Evolutionary conservation across 2,329 filamentous ascomycete genomes (phyloP).

Genomic region (Penicillium glabrum): DNA sequence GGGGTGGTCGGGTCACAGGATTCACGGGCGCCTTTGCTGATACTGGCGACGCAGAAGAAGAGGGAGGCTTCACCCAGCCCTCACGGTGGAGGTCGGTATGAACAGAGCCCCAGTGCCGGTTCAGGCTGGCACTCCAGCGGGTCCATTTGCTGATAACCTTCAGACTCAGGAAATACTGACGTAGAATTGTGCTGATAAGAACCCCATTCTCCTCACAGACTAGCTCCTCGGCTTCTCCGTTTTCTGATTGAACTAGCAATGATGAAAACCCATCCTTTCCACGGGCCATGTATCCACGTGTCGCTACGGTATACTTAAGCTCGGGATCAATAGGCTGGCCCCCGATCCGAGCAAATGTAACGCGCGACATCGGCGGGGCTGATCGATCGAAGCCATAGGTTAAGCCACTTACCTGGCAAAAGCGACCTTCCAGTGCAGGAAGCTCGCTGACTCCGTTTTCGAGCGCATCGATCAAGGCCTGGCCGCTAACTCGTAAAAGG

Average conservation of each 20-base stretch:
- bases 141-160: conserved; percentile 80
- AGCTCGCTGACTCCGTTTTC: conserved; percentile 81
- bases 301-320: conserved; percentile 70
- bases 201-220: conserved; percentile 85
- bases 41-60: conserved; percentile 28
- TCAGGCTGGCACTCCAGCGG: conserved; percentile 63
- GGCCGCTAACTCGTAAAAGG: conserved; percentile 69
- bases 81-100: conserved; percentile 59
- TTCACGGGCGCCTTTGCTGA: conserved; percentile 24
- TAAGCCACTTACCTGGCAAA: conserved; percentile 86
- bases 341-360: conserved; percentile 63
- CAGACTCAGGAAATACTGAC: conserved; percentile 88
- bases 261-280: conserved; percentile 83
- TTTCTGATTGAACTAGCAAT: conserved; percentile 72
- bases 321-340: conserved; percentile 62
- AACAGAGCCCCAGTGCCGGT: conserved; percentile 65
- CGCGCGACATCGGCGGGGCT: conserved; percentile 59
- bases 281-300: conserved; percentile 82
- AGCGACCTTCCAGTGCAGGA: conserved; percentile 80
- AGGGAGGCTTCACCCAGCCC: conserved; percentile 51
- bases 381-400: conserved; percentile 69
- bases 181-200: conserved; percentile 79
- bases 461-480: conserved; percentile 73
- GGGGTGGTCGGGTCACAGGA: conserved; percentile 15
- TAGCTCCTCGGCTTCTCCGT: conserved; percentile 73